These are phyloP conservation scores for Eucalyptus sideroxylon DNA, from an alignment of 345 rosid species.

Conservation along the genomic window DNA sequence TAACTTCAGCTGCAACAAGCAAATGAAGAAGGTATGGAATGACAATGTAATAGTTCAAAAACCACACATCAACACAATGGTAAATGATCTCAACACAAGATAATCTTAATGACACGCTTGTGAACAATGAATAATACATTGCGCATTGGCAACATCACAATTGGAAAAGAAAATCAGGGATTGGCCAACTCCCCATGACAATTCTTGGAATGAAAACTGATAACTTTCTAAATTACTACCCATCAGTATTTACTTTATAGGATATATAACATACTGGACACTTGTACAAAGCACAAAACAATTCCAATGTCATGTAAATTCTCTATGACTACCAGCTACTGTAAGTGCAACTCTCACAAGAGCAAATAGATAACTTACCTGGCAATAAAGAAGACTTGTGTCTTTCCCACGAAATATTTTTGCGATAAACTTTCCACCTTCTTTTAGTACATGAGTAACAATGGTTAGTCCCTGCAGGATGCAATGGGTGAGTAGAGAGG, in stretches of 20 bases:
- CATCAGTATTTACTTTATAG: not conserved
- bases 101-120: not conserved
- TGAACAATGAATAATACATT: not conserved
- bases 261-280: not conserved
- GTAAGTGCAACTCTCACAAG: not conserved
- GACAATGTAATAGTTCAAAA: not conserved
- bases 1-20: slow-evolving; percentile 60
- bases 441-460: slow-evolving; percentile 78
- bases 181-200: not conserved
- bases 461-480: slow-evolving; percentile 71
- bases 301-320: not conserved
- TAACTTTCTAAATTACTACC: not conserved
- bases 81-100: not conserved
- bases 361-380: slow-evolving; percentile 32
- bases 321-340: not conserved
- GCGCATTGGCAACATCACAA: not conserved
- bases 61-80: not conserved
- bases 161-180: not conserved
- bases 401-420: slow-evolving; percentile 99
- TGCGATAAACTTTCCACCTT: slow-evolving; percentile 87
- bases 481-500: not conserved
- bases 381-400: slow-evolving; percentile 90
- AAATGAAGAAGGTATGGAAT: not conserved
- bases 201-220: not conserved
- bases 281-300: not conserved